phyloP scores from a whole-genome alignment of 306 rosid species.

The Vigna unguiculata region DNA sequence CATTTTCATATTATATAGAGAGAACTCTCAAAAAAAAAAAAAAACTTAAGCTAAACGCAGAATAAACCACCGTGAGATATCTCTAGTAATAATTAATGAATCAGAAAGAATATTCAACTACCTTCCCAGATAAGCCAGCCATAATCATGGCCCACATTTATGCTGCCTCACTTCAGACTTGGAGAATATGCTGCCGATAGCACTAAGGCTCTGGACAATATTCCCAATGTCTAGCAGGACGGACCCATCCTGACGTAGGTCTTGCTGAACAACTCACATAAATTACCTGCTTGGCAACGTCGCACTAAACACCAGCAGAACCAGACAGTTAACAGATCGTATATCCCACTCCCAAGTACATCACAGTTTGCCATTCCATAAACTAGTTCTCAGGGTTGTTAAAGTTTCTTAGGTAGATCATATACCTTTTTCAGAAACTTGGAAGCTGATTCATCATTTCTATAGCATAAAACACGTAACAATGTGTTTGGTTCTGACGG shows the following conservation, averaged over 20 bases:
- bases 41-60: constrained; percentile 31
- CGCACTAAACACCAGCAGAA: constrained; percentile 55
- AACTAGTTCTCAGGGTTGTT: constrained; percentile 40
- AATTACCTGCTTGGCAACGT: constrained; percentile 49
- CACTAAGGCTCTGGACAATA: constrained; percentile 38
- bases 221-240: constrained; percentile 38
- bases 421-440: constrained; percentile 90
- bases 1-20: constrained; percentile 44
- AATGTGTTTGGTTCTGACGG: constrained; percentile 93
- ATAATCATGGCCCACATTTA: constrained; percentile 39
- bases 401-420: constrained; percentile 92
- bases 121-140: constrained; percentile 49
- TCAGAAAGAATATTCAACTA: constrained; percentile 58
- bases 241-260: constrained; percentile 32
- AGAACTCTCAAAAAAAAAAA: constrained; percentile 38
- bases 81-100: constrained; percentile 54
- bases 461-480: constrained; percentile 84
- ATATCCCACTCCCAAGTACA: constrained; percentile 22
- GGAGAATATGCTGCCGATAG: constrained; percentile 39
- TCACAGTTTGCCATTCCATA: constrained; percentile 42
- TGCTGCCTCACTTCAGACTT: constrained; percentile 40
- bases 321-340: constrained; percentile 41
- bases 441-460: constrained; percentile 86
- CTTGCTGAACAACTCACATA: constrained; percentile 43
- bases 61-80: constrained; percentile 42